These are phyloP conservation scores for Aspergillus asperescens DNA, from an alignment of 495 filamentous ascomycete genomes.

Conservation along the genomic window DNA sequence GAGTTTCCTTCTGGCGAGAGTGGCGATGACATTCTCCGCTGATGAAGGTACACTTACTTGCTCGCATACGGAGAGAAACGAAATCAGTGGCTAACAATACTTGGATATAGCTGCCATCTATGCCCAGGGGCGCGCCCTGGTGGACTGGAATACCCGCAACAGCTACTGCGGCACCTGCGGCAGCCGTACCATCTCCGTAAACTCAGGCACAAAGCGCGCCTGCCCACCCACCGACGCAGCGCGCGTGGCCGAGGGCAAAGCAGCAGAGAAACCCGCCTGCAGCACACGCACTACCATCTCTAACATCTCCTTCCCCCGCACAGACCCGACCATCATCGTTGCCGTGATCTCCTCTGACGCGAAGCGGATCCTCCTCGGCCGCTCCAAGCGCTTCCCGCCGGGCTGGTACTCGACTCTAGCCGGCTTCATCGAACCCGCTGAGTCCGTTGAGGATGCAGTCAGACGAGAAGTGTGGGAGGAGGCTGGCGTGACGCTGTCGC, in stretches of 20 bases:
- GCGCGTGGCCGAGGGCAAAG: conserved; percentile 27
- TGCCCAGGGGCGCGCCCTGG: conserved; percentile 80
- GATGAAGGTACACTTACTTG: conserved; percentile 49
- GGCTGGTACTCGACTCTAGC: conserved; percentile 87
- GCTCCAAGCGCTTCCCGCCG: conserved; percentile 75
- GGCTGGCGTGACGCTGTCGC: conserved; percentile 73
- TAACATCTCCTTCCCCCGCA: conserved; percentile 88
- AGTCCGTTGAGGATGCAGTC: conserved; percentile 92
- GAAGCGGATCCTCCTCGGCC: conserved; percentile 73
- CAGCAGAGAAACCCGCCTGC: conserved; percentile 58
- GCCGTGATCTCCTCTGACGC: conserved; percentile 75
- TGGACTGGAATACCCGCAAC: conserved; percentile 94
- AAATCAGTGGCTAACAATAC: no score
- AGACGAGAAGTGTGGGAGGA: conserved; percentile 96
- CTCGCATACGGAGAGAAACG: no score
- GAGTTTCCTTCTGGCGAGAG: conserved; percentile 54
- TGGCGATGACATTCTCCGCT: conserved; percentile 53
- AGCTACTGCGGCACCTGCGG: conserved; percentile 89
- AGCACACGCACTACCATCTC: conserved; percentile 60
- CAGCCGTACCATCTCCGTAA: conserved; percentile 72
- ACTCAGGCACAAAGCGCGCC: conserved; percentile 84
- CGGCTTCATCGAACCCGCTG: conserved; percentile 91
- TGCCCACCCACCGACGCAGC: conserved; percentile 76
- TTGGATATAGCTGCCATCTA: conserved; percentile 68
- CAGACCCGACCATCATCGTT: conserved; percentile 94